Evolutionary conservation across 2,329 filamentous ascomycete genomes (phyloP).

Genomic region (Calonectria ilicicola): DNA sequence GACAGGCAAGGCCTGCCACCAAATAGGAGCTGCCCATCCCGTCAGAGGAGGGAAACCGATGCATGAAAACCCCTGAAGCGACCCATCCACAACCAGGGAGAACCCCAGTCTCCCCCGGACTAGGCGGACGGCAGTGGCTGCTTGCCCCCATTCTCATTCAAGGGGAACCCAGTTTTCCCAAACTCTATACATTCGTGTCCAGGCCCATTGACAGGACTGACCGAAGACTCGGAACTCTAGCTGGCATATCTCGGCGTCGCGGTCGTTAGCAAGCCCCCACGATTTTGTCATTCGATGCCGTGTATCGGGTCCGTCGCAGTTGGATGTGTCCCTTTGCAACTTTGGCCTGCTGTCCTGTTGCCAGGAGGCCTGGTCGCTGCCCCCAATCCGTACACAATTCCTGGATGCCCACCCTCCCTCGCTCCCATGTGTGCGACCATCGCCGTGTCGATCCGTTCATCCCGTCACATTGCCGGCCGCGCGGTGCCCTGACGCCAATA

Average conservation of each 20-base stretch:
- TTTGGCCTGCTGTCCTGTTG: background rate
- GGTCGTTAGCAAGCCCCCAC: background rate
- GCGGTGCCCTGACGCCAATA: background rate
- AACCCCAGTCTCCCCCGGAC: conserved; percentile 17
- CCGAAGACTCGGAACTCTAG: conserved; percentile 6
- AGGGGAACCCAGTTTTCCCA: background rate
- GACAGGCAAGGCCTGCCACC: background rate
- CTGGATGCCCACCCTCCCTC: conserved; percentile 2
- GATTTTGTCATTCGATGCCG: conserved; percentile 19
- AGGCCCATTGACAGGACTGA: conserved; percentile 3
- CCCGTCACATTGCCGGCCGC: conserved; percentile 13
- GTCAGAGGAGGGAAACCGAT: background rate
- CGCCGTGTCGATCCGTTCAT: conserved; percentile 11
- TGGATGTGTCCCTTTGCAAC: conserved; percentile 19
- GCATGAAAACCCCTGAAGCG: conserved; percentile 12
- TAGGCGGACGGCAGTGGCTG: conserved; percentile 18
- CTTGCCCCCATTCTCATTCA: conserved; percentile 10
- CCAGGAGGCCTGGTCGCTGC: background rate
- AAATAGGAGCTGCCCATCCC: background rate
- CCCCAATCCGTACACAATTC: conserved; percentile 12
- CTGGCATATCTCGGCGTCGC: background rate
- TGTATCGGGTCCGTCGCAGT: conserved; percentile 38
- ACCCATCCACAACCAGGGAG: conserved; percentile 15
- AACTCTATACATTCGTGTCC: conserved; percentile 9
- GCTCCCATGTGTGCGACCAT: conserved; percentile 8